Evolutionary conservation across 441 rosid species (phyloP), one percentile per base, ranked within the genome.

Genomic region (Aquilaria agallochum): DNA sequence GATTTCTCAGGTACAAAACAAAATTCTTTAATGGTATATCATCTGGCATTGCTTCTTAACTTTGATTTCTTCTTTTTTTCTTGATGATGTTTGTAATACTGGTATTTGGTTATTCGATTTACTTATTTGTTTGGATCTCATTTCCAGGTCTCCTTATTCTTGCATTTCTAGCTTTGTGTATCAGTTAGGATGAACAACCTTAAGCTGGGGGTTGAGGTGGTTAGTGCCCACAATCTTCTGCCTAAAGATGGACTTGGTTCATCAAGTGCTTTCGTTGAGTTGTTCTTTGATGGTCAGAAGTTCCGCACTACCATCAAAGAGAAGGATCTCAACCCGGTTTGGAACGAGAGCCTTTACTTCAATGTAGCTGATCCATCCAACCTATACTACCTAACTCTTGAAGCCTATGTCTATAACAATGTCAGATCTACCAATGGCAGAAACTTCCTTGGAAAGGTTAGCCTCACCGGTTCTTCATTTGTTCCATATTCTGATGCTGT

Each of bases 331-430:
- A 87, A 76, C 74, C 99, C 99, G 3, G 89, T 94, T 58, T 94
- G 99, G 99, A 83, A 91, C 36, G 99, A 91, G 85, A 91, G 94
- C 72, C 89, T 91, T 83, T 87, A 80, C 84, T 94, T 94, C 85
- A 91, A 94, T 75, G 86, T 94, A 32, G 74, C 95, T 27, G 94
- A 94, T 62, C 90, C 96, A 58, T 72, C 96, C 65, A 85, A 81
- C 61, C 90, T 94, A 36, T 92, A 82, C 36, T 78, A 86, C 65
- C 90, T 84, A n/a, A 74, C 79, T 5, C 91, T 91, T 59, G 99
- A 91, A 50, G 94, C 83, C 48, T 84, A 77, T 56, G 72, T 85
- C 61, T 83, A 88, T 66, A 85, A 83, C 66, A 78, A 72, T 52
- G 64, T 82, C 53, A 80, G 78, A 76, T 73, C 81, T 50, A 74